A percentile compares a stretch with the other conserved stretches of the same genome.
Conservation (phyloP, 1,284 basidiomycete genomes). For the Puccinia sorghi region DNA sequence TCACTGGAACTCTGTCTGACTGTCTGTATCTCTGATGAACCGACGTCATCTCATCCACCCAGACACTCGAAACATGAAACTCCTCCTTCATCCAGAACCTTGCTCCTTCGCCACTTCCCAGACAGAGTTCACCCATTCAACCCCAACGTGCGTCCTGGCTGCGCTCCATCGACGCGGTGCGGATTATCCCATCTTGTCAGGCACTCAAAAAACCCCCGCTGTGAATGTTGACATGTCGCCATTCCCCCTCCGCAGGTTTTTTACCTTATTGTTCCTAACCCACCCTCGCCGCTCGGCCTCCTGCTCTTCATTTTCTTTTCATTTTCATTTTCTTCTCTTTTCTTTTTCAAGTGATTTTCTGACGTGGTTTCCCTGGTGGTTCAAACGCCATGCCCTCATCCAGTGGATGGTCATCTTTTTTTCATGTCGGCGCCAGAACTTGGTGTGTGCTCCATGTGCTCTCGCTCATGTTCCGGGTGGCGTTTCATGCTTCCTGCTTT, state of each 20-base stretch:
- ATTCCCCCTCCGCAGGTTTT: not conserved
- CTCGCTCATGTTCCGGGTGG: not conserved
- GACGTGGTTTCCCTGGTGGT: constrained; percentile 3
- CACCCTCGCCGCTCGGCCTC: too few species aligned
- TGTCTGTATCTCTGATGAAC: constrained; percentile 5
- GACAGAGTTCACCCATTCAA: not conserved
- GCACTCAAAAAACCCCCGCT: not conserved
- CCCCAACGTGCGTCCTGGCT: constrained; percentile 6
- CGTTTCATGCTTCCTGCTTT: not conserved
- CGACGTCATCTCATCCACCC: not conserved
- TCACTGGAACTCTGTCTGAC: not conserved
- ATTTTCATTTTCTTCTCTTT: not conserved
- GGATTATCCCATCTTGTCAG: not conserved
- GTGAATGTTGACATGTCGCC: not conserved
- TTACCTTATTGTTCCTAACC: not conserved
- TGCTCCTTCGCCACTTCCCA: not conserved
- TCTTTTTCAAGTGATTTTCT: not conserved
- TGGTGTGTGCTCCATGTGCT: constrained; percentile 20
- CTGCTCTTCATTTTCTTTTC: not conserved
- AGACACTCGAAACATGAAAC: constrained; percentile 13
- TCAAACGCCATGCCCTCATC: constrained; percentile 15
- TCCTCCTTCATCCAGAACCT: not conserved
- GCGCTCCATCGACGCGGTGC: constrained; percentile 19
- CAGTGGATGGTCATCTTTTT: constrained; percentile 31
- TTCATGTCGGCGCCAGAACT: constrained; percentile 36